Evolutionary conservation across 306 rosid genomes (phyloP), one percentile per base, ranked within the genome.

Genomic region (Gastrolobium villosum): DNA sequence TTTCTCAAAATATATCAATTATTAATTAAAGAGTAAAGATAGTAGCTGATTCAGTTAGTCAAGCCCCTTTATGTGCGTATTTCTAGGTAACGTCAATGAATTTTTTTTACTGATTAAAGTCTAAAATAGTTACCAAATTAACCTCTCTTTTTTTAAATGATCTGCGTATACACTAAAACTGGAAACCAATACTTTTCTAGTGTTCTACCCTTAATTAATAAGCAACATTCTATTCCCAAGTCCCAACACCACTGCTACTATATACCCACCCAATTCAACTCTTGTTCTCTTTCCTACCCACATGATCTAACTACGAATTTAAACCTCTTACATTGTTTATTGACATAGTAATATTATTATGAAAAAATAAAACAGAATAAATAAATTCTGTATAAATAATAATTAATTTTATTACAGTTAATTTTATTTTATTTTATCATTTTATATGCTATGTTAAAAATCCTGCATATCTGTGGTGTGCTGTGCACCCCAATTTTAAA

Each of bases 211-310:
- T 69, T 79, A 77, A 81, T 82, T 81, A 70, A 64, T 53, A 65
- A 81, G 84, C 90, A 86, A 88, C 92, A 76, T 88, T 86, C 88
- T 43, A 11, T 77, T 11, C 75, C 82, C 62, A 32, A 48, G 34
- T 11, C 75, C 82, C 62, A 32, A 48, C 43, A 31, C 31, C 57
- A 49, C 28, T 49, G 26, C 40, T 35, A 15, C 59, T 39, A 32
- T 20, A 20, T 20, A 20, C 0, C 37, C 31, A 37, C 59, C 76
- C 52, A 7, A 52, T 20, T 37, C 20, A 13, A 39, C 10, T 59
- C 55, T 7, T n/a, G 8, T 52, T 65, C 20, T 5, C 49, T 54
- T 39, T 63, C 53, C 53, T n/a, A 26, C 45, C 11, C 57, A 14
- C 34, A 20, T 10, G 0, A 2, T 3, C 6, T 68, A 3, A 32